Evolutionary conservation across 306 rosid genomes (phyloP).

Genomic region (Cicer judaicum): DNA sequence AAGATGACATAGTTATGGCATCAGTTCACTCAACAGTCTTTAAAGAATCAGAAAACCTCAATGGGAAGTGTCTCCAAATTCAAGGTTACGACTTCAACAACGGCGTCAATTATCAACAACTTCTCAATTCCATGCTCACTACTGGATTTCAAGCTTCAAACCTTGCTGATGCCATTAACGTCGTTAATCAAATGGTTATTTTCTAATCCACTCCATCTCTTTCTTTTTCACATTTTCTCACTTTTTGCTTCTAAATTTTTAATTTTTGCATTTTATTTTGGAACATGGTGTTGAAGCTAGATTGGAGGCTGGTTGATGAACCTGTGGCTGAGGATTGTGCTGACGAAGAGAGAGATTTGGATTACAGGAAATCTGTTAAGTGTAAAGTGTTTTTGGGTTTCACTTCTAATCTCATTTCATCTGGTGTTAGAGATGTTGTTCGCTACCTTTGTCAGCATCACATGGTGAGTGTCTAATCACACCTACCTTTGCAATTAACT

Average conservation of each 20-base stretch:
- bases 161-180: slow-evolving; percentile 75
- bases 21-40: slow-evolving; percentile 66
- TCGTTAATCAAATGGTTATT: slow-evolving; percentile 79
- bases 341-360: slow-evolving; percentile 60
- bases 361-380: slow-evolving; percentile 57
- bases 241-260: slow-evolving; percentile 34
- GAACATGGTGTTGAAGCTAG: slow-evolving; percentile 65
- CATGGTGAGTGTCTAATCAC: slow-evolving; percentile 58
- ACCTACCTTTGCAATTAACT: not conserved
- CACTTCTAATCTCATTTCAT: slow-evolving; percentile 91
- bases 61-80: slow-evolving; percentile 61
- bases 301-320: slow-evolving; percentile 90
- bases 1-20: slow-evolving; percentile 29
- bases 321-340: slow-evolving; percentile 57
- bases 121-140: slow-evolving; percentile 63
- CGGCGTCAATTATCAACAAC: slow-evolving; percentile 68
- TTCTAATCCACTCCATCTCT: not conserved
- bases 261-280: slow-evolving; percentile 19
- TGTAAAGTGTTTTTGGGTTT: slow-evolving; percentile 92
- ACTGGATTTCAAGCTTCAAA: slow-evolving; percentile 95
- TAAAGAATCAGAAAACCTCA: slow-evolving; percentile 68
- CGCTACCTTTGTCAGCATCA: slow-evolving; percentile 84
- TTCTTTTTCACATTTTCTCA: not conserved
- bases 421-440: slow-evolving; percentile 88
- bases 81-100: slow-evolving; percentile 87